A percentile compares a stretch with the other conserved stretches of the same genome.
Evolutionary conservation across 805 yeast genomes (phyloP).

Genomic region (Lipomyces yamanashiensis): DNA sequence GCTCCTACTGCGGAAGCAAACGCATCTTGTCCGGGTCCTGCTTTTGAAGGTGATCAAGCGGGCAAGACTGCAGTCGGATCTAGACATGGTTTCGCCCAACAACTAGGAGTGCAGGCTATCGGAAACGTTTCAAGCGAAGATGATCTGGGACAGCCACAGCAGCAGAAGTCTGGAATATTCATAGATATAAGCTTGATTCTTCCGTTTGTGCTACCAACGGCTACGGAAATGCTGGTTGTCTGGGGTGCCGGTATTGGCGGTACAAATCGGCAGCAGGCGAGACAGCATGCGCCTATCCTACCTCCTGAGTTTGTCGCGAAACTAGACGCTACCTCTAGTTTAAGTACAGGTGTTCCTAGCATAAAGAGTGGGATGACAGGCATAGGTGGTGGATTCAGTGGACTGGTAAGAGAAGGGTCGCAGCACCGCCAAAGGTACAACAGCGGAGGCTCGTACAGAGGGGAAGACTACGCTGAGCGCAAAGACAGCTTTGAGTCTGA

Average conservation of each 20-base stretch:
- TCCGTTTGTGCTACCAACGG: constrained; percentile 71
- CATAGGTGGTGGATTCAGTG: constrained; percentile 5
- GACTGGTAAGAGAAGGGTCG: constrained; percentile 5
- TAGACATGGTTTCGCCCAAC: neutral
- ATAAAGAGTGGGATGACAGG: constrained; percentile 29
- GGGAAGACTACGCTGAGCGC: neutral
- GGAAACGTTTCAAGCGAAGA: constrained; percentile 13
- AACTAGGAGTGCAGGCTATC: neutral
- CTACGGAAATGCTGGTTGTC: constrained; percentile 68
- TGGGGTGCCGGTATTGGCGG: constrained; percentile 83
- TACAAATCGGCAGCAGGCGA: constrained; percentile 53
- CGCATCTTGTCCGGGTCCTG: neutral
- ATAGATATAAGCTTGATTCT: constrained; percentile 45
- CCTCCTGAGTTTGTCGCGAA: constrained; percentile 73
- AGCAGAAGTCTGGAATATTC: constrained; percentile 34
- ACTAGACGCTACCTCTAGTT: constrained; percentile 55
- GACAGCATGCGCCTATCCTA: constrained; percentile 67
- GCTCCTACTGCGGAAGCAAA: neutral
- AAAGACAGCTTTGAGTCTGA: constrained; percentile 6
- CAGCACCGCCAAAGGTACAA: constrained; percentile 7
- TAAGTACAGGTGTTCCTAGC: constrained; percentile 34
- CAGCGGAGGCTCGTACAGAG: constrained; percentile 9
- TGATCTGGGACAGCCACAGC: constrained; percentile 7
- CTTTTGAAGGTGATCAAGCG: neutral
- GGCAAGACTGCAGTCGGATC: neutral